phyloP scores from a whole-genome alignment of 73 alveolate species.

The Blepharisma japonicum region DNA sequence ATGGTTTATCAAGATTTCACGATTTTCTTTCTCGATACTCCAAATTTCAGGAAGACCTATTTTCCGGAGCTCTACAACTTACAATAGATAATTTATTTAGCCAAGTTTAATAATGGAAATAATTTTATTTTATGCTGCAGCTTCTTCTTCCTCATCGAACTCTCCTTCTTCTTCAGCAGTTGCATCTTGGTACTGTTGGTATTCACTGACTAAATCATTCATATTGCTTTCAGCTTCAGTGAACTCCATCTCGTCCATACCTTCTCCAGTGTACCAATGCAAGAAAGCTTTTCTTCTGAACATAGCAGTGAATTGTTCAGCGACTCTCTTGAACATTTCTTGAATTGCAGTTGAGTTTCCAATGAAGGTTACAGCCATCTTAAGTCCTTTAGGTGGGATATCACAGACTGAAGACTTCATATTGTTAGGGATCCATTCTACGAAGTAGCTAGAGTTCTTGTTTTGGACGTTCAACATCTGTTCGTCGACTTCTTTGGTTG shows the following conservation, averaged over 20 bases:
- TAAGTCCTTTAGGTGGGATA: slow-evolving; percentile 74
- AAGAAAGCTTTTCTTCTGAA: slow-evolving; percentile 74
- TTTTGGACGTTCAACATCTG: slow-evolving; percentile 75
- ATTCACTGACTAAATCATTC: slow-evolving; percentile 70
- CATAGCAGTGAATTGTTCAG: slow-evolving; percentile 75
- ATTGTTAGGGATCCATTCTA: slow-evolving; percentile 91
- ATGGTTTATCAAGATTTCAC: slow-evolving; percentile 3
- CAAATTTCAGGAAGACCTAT: no score
- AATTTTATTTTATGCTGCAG: background rate
- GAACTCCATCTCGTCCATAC: slow-evolving; percentile 84
- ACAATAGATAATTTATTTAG: no score
- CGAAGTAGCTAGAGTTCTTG: slow-evolving; percentile 93
- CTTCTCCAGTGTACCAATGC: slow-evolving; percentile 64
- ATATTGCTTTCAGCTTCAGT: slow-evolving; percentile 73
- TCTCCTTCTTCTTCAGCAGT: slow-evolving; percentile 79
- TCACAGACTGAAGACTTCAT: slow-evolving; percentile 85
- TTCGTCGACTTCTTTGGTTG: slow-evolving; percentile 89
- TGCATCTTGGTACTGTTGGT: slow-evolving; percentile 76
- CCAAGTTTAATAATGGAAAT: no score
- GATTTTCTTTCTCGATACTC: background rate
- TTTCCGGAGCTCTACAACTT: no score
- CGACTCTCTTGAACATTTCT: slow-evolving; percentile 69
- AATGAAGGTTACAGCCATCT: slow-evolving; percentile 57
- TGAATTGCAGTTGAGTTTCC: slow-evolving; percentile 78
- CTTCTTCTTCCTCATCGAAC: slow-evolving; percentile 80